Conservation (phyloP, 1,284 basidiomycete species). For the Moesziomyces parantarcticus region DNA sequence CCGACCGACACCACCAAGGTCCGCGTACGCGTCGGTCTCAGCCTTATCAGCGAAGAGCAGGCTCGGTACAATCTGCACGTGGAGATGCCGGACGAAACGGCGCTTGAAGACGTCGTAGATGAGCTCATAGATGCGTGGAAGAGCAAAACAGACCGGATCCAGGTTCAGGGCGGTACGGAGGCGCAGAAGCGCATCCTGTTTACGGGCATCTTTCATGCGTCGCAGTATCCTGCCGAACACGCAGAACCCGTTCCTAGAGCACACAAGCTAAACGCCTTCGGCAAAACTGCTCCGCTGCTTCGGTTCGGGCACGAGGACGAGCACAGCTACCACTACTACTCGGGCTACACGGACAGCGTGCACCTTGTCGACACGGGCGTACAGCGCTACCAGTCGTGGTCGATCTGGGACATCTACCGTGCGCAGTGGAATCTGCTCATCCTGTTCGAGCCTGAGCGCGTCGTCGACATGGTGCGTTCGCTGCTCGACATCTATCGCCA, state of each 20-base stretch:
- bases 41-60: slow-evolving; percentile 81
- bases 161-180: slow-evolving; percentile 73
- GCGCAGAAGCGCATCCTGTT: slow-evolving; percentile 74
- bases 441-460: slow-evolving; percentile 78
- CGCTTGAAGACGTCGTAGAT: slow-evolving; percentile 75
- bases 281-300: neutral
- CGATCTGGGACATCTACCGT: slow-evolving; percentile 85
- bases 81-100: slow-evolving; percentile 69
- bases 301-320: slow-evolving; percentile 11
- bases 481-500: slow-evolving; percentile 81
- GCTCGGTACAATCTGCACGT: slow-evolving; percentile 77
- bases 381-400: slow-evolving; percentile 81
- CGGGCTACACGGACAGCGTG: slow-evolving; percentile 77
- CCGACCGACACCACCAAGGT: slow-evolving; percentile 69
- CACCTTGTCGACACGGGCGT: slow-evolving; percentile 71
- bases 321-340: slow-evolving; percentile 74
- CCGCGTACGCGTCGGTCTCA: slow-evolving; percentile 78
- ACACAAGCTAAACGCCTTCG: neutral
- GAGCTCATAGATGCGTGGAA: slow-evolving; percentile 76
- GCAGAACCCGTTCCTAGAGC: slow-evolving; percentile 71
- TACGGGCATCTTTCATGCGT: slow-evolving; percentile 52
- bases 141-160: slow-evolving; percentile 77
- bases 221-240: slow-evolving; percentile 82
- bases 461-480: slow-evolving; percentile 79
- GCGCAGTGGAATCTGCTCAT: slow-evolving; percentile 83